Evolutionary conservation across 2,329 filamentous ascomycete genomes (phyloP).

Genomic region (Fusarium marasasianum): DNA sequence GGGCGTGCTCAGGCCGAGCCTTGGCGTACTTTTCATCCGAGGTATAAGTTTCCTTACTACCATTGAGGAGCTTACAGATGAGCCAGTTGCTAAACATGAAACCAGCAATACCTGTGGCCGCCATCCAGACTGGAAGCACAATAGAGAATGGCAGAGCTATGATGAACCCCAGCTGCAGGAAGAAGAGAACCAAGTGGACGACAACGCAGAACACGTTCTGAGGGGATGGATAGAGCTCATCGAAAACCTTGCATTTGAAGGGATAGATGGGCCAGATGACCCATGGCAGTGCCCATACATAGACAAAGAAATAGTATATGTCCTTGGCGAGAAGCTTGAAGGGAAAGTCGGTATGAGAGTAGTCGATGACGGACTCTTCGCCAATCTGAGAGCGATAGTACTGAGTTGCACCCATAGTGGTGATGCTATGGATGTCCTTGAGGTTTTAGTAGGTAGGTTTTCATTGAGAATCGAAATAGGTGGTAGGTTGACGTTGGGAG

Average conservation of each 20-base stretch:
- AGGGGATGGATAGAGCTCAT: slow-evolving; percentile 70
- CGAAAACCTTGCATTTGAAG: slow-evolving; percentile 61
- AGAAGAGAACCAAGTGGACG: slow-evolving; percentile 66
- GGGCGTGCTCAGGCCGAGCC: slow-evolving; percentile 58
- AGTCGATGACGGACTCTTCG: slow-evolving; percentile 65
- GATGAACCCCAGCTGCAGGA: slow-evolving; percentile 70
- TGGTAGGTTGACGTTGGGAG: not conserved
- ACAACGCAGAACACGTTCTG: slow-evolving; percentile 66
- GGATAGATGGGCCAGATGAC: slow-evolving; percentile 68
- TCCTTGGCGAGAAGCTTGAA: slow-evolving; percentile 62
- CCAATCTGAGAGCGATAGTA: slow-evolving; percentile 70
- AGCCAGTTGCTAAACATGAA: slow-evolving; percentile 62
- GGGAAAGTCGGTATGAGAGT: slow-evolving; percentile 68
- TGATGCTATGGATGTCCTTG: not conserved
- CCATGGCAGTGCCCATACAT: slow-evolving; percentile 66
- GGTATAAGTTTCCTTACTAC: slow-evolving; percentile 57
- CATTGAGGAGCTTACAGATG: slow-evolving; percentile 62
- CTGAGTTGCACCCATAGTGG: slow-evolving; percentile 52
- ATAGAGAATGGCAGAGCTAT: slow-evolving; percentile 63
- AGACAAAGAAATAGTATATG: slow-evolving; percentile 64
- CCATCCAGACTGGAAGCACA: slow-evolving; percentile 60
- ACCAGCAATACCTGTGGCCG: slow-evolving; percentile 48
- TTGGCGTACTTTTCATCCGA: slow-evolving; percentile 64
- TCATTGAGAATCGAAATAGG: not conserved
- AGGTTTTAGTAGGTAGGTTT: not conserved